Base-by-base conservation (phyloP, 495 filamentous ascomycete genomes). In the Aspergillus nidulans region DNA sequence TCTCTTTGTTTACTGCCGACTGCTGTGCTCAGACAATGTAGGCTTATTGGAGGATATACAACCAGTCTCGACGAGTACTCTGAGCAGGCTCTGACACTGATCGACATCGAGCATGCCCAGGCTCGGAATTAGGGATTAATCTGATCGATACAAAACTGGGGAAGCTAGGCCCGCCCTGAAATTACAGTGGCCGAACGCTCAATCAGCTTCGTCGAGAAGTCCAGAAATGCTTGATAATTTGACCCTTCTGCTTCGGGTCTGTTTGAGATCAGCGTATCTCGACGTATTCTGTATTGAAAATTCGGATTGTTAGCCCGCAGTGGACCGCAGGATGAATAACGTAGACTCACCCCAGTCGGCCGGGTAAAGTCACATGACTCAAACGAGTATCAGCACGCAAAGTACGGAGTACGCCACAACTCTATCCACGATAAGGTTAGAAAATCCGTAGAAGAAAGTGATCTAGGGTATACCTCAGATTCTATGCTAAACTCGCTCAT, bases 301-400 rank as follows among this genome's bases (percentile, higher is more conserved):
- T n/a, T n/a, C n/a, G n/a, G n/a, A 6, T 18, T n/a, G 36, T 8
- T 39, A n/a, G n/a, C 36, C 36, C 36, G 36, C 36, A n/a, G 47
- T 39, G 47, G 47, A 38, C 9, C 47, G 21, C 3, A 49, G 47
- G 47, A 39, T 39, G 47, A 49, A 24, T 49, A n/a, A 39, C 47
- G n/a, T n/a, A n/a, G n/a, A n/a, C n/a, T n/a, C n/a, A n/a, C n/a
- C n/a, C n/a, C n/a, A n/a, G n/a, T n/a, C n/a, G n/a, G n/a, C n/a
- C n/a, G n/a, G n/a, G n/a, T n/a, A n/a, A n/a, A n/a, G n/a, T n/a
- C n/a, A n/a, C n/a, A n/a, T n/a, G n/a, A 24, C 25, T 32, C 21
- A 16, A 12, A 12, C n/a, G 45, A 8, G 12, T n/a, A 12, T 16
- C 36, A 9, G 34, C 25, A 23, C 10, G 9, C 43, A 23, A 28